Evolutionary conservation across 1,139 yeast species (phyloP), one percentile per base, ranked within the genome.

Genomic region (Kodamaea arcana): DNA sequence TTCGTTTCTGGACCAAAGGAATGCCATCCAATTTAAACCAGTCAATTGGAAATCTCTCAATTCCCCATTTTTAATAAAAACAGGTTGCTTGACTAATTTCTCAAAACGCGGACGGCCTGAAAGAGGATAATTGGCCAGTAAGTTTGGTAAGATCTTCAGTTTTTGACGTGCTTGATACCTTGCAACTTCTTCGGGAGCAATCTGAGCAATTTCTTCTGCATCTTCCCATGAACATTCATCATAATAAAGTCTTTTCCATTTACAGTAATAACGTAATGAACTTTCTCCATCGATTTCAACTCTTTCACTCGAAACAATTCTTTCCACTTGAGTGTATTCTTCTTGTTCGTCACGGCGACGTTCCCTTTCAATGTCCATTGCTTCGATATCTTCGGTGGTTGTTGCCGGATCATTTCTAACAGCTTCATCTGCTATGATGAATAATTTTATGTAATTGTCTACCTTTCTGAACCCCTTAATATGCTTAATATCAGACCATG

Each of bases 1-100:
- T 62, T 92, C 97, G 58, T 92, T 87, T 54, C 97, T 76, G 3
- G 96, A 86, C 98, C 98, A 94, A 44, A 94, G 69, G 56, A 88
- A 94, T 0, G 98, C 98, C 98, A 94, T 94, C 99, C 98, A 94
- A 60, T 94, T 94, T 44, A 94, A 73, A 42, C 99, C 99, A 0
- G 98, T 92, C 54, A 94, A 72, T 64, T 94, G 99, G 74, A 94
- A 92, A 65, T 94, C 98, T 56, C 98, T 78, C 45, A 92, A 71
- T 58, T 84, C 95, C 31, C 97, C 97, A 51, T 84, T 83, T 54
- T 88, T 88, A 46, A 94, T 83, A 52, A 83, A 94, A 11, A 81
- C 72, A 1, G 99, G 99, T 62, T 94, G 99, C 37, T 74, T 75
- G 20, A 76, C 76, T 37, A 94, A 69, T 56, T 92, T 92, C 57